phyloP scores from a whole-genome alignment of 106 monocot species.

The Dactylorhiza incarnata region DNA sequence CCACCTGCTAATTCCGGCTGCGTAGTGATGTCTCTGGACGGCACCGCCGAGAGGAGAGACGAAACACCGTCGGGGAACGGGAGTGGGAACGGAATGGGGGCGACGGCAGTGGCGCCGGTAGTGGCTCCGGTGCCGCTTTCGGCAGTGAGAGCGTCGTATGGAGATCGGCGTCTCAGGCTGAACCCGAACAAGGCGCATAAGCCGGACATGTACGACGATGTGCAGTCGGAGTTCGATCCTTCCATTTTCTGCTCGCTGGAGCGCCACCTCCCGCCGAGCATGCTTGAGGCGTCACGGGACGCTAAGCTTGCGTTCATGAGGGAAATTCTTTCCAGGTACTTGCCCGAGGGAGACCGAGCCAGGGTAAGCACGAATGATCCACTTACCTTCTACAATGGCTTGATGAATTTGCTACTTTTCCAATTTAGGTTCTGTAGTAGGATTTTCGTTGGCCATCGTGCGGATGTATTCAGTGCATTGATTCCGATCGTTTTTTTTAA shows the following conservation, averaged over 20 bases:
- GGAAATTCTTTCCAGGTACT: conserved; percentile 74
- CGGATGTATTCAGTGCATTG: background rate
- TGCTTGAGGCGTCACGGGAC: conserved; percentile 56
- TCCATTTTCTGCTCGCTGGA: conserved; percentile 77
- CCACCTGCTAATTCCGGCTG: background rate
- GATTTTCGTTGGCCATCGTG: background rate
- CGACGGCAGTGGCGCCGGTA: conserved; percentile 8
- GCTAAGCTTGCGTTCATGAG: conserved; percentile 75
- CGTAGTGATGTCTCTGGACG: conserved; percentile 1
- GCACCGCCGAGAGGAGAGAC: conserved; percentile 17
- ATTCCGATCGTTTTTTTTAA: background rate
- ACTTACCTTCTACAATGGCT: background rate
- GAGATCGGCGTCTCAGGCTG: conserved; percentile 71
- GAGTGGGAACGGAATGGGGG: conserved; percentile 20
- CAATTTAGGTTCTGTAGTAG: background rate
- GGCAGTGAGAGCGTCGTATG: conserved; percentile 22
- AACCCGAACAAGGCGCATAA: conserved; percentile 84
- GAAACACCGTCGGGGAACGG: conserved; percentile 15
- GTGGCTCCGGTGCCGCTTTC: background rate
- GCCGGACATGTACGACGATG: conserved; percentile 76
- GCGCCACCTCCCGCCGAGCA: conserved; percentile 83
- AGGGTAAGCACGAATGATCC: conserved; percentile 40
- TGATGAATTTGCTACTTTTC: background rate
- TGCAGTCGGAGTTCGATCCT: conserved; percentile 63
- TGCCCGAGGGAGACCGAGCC: conserved; percentile 65